Base-by-base conservation (phyloP, 2,329 filamentous ascomycete species). In the Trematosphaeria pertusa region DNA sequence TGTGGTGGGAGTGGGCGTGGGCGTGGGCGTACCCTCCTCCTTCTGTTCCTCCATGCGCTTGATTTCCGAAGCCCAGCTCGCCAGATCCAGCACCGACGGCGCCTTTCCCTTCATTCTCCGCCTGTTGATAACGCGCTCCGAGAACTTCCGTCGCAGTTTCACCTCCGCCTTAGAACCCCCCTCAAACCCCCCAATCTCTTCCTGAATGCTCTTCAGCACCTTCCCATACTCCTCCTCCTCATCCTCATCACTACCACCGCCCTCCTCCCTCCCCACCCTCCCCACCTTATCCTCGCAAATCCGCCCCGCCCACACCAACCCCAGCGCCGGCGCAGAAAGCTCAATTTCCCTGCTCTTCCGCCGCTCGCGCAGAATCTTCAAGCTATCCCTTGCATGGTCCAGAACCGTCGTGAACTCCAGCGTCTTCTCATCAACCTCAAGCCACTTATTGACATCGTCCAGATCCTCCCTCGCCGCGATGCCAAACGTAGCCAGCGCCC, bases 361-460 rank as follows among this genome's bases (percentile, higher is more conserved):
- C 18, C 12, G 17, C 26, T 44, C 26, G 8, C 26, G 17, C 12
- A 38, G 17, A 10, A 37, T 37, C 24, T 18, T 17, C 3, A 44
- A n/a, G 10, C 12, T 32, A 5, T 15, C 34, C n/a, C 15, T 20
- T 5, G 34, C 34, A 12, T 32, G 17, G 4, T 65, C 59, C 2
- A 61, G 21, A 0, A 56, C 22, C 0, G 48, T 62, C 1, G 30
- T 43, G 3, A 50, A 22, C 5, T 46, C 40, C 0, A 37, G 21
- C 2, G 44, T 37, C 1, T 22, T 19, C 18, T 46, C 43, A 6
- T 58, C 43, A 7, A 52, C 26, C 2, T 22, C 32, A 0, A 56
- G 31, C 56, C 58, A 59, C 0, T 11, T 24, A 15, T 56, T 38
- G 1, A 48, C 14, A 14, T 60, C 39, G 1, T 24, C 3, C 0